phyloP scores from a whole-genome alignment of 2,329 filamentous ascomycete genomes.

The Verticillium longisporum region DNA sequence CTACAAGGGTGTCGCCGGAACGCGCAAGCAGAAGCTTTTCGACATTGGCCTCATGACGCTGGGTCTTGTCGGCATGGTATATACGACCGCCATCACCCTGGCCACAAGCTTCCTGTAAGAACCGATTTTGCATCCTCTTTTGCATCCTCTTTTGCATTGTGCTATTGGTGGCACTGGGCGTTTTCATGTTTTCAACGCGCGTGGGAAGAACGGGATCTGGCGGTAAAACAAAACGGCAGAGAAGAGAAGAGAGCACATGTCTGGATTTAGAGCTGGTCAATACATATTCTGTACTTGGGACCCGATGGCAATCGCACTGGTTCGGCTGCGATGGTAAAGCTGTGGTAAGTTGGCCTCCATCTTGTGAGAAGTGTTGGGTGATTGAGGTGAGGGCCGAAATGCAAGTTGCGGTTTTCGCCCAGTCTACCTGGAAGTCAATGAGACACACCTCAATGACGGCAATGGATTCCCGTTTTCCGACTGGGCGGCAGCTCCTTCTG shows the following conservation, averaged over 20 bases:
- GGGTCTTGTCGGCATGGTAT: constrained; percentile 62
- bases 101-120: constrained; percentile 28
- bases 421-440: not conserved
- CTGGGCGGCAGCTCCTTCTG: too few species aligned
- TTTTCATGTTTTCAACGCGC: not conserved
- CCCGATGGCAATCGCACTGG: not conserved
- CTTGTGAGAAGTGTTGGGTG: too few species aligned
- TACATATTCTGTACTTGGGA: too few species aligned
- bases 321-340: not conserved
- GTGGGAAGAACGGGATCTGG: not conserved
- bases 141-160: not conserved
- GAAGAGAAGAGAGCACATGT: not conserved
- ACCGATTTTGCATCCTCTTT: too few species aligned
- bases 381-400: too few species aligned
- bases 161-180: not conserved
- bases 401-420: too few species aligned
- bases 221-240: not conserved
- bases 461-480: not conserved
- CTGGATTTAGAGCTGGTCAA: too few species aligned
- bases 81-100: constrained; percentile 60
- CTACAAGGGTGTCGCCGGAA: constrained; percentile 57
- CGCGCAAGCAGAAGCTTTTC: constrained; percentile 44
- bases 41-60: constrained; percentile 58
- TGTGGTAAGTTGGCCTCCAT: too few species aligned
- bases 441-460: not conserved